Base-by-base conservation (phyloP, 169 alveolate genomes). In the Eimeria necatrix region DNA sequence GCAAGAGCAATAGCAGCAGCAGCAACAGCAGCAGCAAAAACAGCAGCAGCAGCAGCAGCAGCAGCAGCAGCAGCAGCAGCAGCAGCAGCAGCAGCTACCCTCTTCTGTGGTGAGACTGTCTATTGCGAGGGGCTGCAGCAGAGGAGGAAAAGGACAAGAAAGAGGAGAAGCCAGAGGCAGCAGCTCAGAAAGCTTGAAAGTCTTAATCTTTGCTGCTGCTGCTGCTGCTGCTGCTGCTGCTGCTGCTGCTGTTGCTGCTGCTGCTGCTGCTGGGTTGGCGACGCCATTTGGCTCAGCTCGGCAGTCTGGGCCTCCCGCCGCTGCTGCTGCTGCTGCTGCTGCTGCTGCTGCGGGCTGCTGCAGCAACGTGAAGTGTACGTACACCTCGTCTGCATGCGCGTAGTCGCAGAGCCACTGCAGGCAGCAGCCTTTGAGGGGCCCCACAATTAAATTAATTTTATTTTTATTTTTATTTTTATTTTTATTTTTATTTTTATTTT, bases 371-470 rank as follows among this genome's bases (percentile, higher is more conserved):
- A 12, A 73, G 84, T 73, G 84, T 73, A 73, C 26, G 84, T 73
- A 73, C 84, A 73, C 84, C 53, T 73, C 84, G 22, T 22, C 56
- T 0, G 49, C 48, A 20, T 41, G 59, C n/a, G 84, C 84, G 53
- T 73, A 73, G 9, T 73, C 56, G 49, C 59, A 73, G 20, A 73
- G 84, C 84, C 84, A 73, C 84, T 73, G 32, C 53, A 73, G n/a
- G 84, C 84, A 73, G 53, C 84, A 73, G 9, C 84, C 84, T 20
- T 73, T 73, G 12, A 68, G 32, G 41, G 41, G 41, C 41, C 41
- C 41, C 41, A 32, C 41, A 32, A 32, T 56, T 12, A 56, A 32
- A 6, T 12, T 9, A 73, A 32, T 6, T 41, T 51, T 5, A 5
- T 51, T 73, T 22, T 20, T 73, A n/a, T 20, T 22, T 73, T 51